Percentiles rank a stretch among this genome's conserved stretches.
Conservation (phyloP, 306 rosid species). For the Astragalus membranaceus region DNA sequence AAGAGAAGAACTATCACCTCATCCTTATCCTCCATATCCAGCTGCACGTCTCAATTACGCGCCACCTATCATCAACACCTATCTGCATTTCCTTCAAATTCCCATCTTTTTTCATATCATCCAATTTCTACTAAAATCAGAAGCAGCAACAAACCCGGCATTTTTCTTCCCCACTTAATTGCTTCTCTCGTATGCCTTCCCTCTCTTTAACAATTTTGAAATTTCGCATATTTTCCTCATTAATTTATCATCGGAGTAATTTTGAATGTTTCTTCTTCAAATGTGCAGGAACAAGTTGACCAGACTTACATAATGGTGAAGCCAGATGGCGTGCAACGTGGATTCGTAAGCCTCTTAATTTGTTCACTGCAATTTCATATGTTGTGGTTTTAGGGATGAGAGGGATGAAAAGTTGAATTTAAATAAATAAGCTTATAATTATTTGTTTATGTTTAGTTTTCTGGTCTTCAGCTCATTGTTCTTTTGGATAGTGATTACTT, state of each 20-base stretch:
- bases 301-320: constrained; percentile 92
- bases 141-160: constrained; percentile 31
- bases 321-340: constrained; percentile 98
- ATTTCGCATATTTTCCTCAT: not conserved
- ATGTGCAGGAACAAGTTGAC: constrained; percentile 75
- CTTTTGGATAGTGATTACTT: not conserved
- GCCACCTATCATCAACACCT: constrained; percentile 33
- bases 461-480: not conserved
- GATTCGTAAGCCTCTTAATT: constrained; percentile 50
- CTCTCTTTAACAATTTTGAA: not conserved
- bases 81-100: constrained; percentile 63
- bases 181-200: constrained; percentile 60
- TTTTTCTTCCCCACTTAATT: constrained; percentile 75
- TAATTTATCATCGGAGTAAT: not conserved
- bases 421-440: not conserved
- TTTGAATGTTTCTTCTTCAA: not conserved
- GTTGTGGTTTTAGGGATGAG: not conserved
- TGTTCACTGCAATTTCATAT: not conserved
- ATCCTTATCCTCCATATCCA: not conserved
- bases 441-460: not conserved
- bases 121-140: constrained; percentile 10
- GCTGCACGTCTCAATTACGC: constrained; percentile 9
- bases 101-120: constrained; percentile 46
- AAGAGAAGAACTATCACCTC: constrained; percentile 14
- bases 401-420: not conserved